Base-by-base conservation (phyloP, 108 stramenopile species). In the Epithemia pelagica region DNA sequence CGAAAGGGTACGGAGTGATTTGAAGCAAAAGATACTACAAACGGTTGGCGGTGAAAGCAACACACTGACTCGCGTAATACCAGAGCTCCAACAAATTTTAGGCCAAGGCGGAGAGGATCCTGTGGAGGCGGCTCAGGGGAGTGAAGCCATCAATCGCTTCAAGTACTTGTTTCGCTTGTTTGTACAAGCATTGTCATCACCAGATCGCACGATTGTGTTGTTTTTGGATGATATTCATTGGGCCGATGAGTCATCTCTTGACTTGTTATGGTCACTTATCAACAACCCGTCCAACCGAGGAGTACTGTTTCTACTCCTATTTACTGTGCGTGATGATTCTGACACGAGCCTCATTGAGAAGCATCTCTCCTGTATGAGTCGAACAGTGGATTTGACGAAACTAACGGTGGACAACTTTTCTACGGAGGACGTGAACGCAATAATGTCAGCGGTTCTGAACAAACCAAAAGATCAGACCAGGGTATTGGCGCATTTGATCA, bases 191-290 rank as follows among this genome's bases (percentile, higher is more conserved):
- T 53, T 71, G 1, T 63, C 53, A 37, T 51, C 65, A 64, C 64
- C 23, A 15, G 30, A 28, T 23, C 32, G 26, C 8, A 8, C 52
- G 8, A 73, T 73, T 30, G 76, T 80, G 8, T 60, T 88, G 51
- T 78, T 88, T 55, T 28, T 81, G 32, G 86, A 88, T 60, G 86
- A 88, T 60, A 37, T 88, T 26, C 86, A 88, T 28, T 84, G 78
- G 79, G 82, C 82, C 1, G 86, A 88, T 70, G 62, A 74, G 2
- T 67, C 74, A 0, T 83, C 80, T 0, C 58, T 58, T 26, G 56
- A 81, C 27, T 25, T 88, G 55, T 56, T 84, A 18, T n/a, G 64
- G n/a, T 68, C 70, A 18, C 62, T 82, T 15, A 68, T 74, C 15
- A 60, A 74, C 31, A 73, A 72, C 54, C 62, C 60, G 20, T 51